phyloP scores from a whole-genome alignment of 192 early-diverging fungal genomes.

The Diversispora eburnea region DNA sequence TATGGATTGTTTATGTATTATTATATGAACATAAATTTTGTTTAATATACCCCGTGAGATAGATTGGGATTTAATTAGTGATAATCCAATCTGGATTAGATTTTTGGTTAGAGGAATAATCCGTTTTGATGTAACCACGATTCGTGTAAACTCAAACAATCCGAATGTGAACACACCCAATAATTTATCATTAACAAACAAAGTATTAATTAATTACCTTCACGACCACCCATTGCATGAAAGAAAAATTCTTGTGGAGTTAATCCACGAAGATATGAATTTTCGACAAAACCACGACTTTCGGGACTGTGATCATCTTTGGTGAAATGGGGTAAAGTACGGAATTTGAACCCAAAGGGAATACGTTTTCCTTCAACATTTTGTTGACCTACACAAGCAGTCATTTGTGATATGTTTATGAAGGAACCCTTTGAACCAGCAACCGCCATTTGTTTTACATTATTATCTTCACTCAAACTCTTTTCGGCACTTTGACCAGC shows the following conservation, averaged over 20 bases:
- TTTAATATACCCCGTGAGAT: no score
- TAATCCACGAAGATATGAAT: conserved; percentile 85
- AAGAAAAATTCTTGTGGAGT: conserved; percentile 99
- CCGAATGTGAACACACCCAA: no score
- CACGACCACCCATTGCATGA: conserved; percentile 99
- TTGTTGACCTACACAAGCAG: conserved; percentile 98
- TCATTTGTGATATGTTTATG: conserved; percentile 98
- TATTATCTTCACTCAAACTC: conserved; percentile 86
- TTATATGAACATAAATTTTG: no score
- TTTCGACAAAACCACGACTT: conserved; percentile 84
- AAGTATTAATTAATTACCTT: conserved; percentile 52
- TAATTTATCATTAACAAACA: no score
- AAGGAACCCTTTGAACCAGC: conserved; percentile 94
- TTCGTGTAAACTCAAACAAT: no score
- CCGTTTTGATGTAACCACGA: no score
- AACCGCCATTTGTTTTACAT: conserved; percentile 94
- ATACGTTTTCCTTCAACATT: conserved; percentile 99
- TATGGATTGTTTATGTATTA: no score
- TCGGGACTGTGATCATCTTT: conserved; percentile 96
- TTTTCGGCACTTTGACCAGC: conserved; percentile 83
- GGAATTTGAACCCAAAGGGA: conserved; percentile 92
- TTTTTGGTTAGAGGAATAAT: no score
- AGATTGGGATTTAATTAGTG: no score
- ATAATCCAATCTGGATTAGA: no score
- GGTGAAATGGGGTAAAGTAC: conserved; percentile 95